Base-by-base conservation (phyloP, 2,329 filamentous ascomycete genomes). In the Aspergillus niger region DNA sequence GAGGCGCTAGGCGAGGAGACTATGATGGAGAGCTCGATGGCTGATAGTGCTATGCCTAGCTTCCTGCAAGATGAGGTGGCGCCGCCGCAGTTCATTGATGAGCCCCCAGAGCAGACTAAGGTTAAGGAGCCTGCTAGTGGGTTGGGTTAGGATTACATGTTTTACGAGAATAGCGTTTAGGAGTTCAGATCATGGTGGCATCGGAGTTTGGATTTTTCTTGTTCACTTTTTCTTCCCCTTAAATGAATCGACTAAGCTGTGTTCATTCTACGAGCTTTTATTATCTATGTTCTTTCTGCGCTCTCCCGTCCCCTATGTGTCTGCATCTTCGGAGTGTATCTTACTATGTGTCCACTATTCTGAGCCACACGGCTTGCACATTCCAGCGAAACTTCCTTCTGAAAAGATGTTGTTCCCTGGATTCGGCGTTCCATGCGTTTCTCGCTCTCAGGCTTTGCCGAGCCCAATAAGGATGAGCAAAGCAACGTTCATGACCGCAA, bases 1-100 rank as follows among this genome's bases (percentile, higher is more conserved):
- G 95, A 99, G 81, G 93, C 95, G 6, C 79, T 99, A 38, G 94
- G 94, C 1, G 90, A 97, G 70, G 95, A 99, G 79, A 89, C 92
- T n/a, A 91, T 97, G 79, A 83, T 96, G 69, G 93, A 96, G 73
- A 85, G 85, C 54, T 83, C 78, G 52, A 80, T 90, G 66, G 85
- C 83, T 32, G 82, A 82, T 30, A 86, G 85, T 51, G 82, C 82
- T 38, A 76, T 96, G 67, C 95, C 95, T 0, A 89, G 89, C 54
- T 99, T 96, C 77, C 82, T 99, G 83, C 86, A 92, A 73, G 95
- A 98, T 69, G 92, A 97, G 77, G 86, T 91, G 15, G 84, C 86
- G 59, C 91, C 91, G 39, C 86, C 86, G 20, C 88, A 92, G 55
- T 98, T 99, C 75, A 90, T 99, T 61, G 95, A 99, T 76, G 93